Conservation (phyloP, 2,329 filamentous ascomycete species). For the Talaromyces sp. region DNA sequence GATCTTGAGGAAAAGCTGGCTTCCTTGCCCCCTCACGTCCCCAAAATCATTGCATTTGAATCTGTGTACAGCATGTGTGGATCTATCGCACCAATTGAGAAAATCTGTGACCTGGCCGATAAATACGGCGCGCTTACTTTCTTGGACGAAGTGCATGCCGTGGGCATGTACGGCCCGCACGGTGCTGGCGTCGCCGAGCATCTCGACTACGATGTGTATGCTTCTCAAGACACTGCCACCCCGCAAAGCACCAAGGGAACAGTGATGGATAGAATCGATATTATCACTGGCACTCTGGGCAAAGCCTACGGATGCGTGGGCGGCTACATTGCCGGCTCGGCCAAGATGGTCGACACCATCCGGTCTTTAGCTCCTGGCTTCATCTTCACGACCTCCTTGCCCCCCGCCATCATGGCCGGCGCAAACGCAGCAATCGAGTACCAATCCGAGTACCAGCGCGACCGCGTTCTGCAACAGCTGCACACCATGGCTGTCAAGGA, state of each 20-base stretch:
- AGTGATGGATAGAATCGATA: conserved; percentile 92
- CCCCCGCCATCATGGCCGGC: conserved; percentile 94
- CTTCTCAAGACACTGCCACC: conserved; percentile 58
- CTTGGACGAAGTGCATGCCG: conserved; percentile 95
- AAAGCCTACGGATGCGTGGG: conserved; percentile 98
- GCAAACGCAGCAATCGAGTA: conserved; percentile 90
- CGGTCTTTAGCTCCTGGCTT: conserved; percentile 94
- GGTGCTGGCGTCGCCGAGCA: conserved; percentile 97
- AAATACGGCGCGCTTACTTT: conserved; percentile 98
- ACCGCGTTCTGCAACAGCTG: conserved; percentile 87
- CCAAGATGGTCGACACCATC: conserved; percentile 83
- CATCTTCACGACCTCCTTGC: conserved; percentile 97
- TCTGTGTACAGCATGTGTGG: conserved; percentile 99
- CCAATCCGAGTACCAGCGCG: conserved; percentile 77
- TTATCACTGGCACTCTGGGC: conserved; percentile 93
- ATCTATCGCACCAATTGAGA: conserved; percentile 90
- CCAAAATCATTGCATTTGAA: conserved; percentile 98
- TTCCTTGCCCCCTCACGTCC: conserved; percentile 73
- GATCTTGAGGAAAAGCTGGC: conserved; percentile 92
- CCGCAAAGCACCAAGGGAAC: conserved; percentile 57
- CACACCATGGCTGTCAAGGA: conserved; percentile 95
- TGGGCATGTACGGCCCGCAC: conserved; percentile 97
- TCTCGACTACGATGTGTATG: conserved; percentile 85
- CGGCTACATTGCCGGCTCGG: conserved; percentile 90
- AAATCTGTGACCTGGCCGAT: conserved; percentile 91